A percentile compares a stretch with the other conserved stretches of the same genome.
phyloP scores from a whole-genome alignment of 768 basidiomycete species.

The Mycena kentingensis region DNA sequence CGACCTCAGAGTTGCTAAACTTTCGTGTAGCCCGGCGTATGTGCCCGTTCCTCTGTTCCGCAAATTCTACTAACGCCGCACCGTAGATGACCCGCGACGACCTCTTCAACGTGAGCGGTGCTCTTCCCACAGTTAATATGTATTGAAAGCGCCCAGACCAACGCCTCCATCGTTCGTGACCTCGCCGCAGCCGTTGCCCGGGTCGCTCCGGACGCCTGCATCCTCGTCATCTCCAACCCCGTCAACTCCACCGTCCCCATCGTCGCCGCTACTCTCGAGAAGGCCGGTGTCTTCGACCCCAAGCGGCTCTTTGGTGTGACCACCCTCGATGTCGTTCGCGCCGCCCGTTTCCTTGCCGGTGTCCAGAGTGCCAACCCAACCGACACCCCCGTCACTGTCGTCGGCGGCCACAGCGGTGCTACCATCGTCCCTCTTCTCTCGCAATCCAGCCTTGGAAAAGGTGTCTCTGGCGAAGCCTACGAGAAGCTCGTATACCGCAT shows the following conservation, averaged over 20 bases:
- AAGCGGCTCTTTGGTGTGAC: slow-evolving; percentile 92
- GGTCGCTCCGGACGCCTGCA: slow-evolving; percentile 85
- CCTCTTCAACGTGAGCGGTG: slow-evolving; percentile 80
- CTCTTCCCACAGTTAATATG: background rate
- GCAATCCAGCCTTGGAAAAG: slow-evolving; percentile 71
- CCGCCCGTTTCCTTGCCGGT: slow-evolving; percentile 84
- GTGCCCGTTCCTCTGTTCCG: slow-evolving; percentile 33
- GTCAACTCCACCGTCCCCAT: slow-evolving; percentile 99
- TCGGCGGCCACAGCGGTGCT: slow-evolving; percentile 96
- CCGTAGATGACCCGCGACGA: slow-evolving; percentile 93
- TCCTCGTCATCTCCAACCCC: slow-evolving; percentile 98
- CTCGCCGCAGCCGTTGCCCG: slow-evolving; percentile 87
- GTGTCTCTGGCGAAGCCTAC: slow-evolving; percentile 73
- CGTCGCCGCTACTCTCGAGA: slow-evolving; percentile 87
- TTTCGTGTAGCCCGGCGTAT: slow-evolving; percentile 74
- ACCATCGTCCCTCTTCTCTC: slow-evolving; percentile 97
- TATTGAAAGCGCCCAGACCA: slow-evolving; percentile 58
- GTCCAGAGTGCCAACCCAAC: slow-evolving; percentile 65
- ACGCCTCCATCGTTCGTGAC: slow-evolving; percentile 96
- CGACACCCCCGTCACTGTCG: slow-evolving; percentile 76
- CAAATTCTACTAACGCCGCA: slow-evolving; percentile 28
- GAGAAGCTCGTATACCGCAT: slow-evolving; percentile 87
- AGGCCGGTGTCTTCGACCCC: slow-evolving; percentile 92
- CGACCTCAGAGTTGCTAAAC: slow-evolving; percentile 12
- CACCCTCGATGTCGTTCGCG: slow-evolving; percentile 96